Evolutionary conservation across 306 rosid genomes (phyloP).

Genomic region (Lotus japonicus): DNA sequence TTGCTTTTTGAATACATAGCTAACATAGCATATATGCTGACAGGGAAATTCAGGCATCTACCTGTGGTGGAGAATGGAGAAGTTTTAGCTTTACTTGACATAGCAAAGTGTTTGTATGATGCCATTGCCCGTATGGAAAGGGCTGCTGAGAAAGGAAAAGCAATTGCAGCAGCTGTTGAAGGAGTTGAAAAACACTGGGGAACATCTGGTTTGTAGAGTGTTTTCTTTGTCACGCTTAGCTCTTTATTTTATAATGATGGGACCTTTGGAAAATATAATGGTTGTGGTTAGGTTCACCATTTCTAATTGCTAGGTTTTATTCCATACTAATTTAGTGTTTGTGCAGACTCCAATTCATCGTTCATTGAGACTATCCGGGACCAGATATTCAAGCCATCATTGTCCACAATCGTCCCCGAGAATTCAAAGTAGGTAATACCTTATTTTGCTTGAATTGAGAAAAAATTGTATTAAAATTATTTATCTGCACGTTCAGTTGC

Average conservation of each 20-base stretch:
- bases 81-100: constrained; percentile 93
- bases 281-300: background rate
- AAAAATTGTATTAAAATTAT: background rate
- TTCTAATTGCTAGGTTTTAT: constrained; percentile 7
- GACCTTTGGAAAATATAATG: background rate
- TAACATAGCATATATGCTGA: constrained; percentile 25
- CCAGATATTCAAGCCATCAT: constrained; percentile 81
- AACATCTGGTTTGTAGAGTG: constrained; percentile 54
- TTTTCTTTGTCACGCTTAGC: constrained; percentile 9
- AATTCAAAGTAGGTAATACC: constrained; percentile 97
- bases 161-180: constrained; percentile 99
- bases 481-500: constrained; percentile 13
- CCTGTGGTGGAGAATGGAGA: constrained; percentile 99
- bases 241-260: background rate
- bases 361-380: constrained; percentile 88
- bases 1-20: constrained; percentile 17
- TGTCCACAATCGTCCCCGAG: constrained; percentile 82
- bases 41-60: constrained; percentile 95
- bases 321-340: constrained; percentile 22
- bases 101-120: constrained; percentile 95
- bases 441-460: constrained; percentile 32
- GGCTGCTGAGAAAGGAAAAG: constrained; percentile 99
- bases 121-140: constrained; percentile 99
- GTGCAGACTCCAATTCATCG: constrained; percentile 71
- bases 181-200: constrained; percentile 99